A percentile compares a stretch with the other conserved stretches of the same genome.
Evolutionary conservation across 345 rosid genomes (phyloP).

Genomic region (Salix arbutifolia): DNA sequence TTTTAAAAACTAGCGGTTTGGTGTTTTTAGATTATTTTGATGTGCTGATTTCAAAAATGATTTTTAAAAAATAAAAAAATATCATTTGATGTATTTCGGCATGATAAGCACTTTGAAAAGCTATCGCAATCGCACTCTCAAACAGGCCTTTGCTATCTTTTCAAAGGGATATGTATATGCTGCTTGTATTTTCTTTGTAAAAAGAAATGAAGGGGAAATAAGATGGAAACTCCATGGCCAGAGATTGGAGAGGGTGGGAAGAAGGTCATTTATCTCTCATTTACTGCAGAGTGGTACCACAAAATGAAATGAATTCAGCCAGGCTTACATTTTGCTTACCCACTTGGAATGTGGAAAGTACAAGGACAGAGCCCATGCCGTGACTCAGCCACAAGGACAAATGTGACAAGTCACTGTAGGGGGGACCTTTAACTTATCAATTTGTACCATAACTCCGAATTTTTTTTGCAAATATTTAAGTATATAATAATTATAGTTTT

Average conservation of each 20-base stretch:
- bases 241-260: background rate
- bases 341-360: slow-evolving; percentile 22
- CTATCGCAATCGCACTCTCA: too few species aligned
- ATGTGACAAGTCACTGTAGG: slow-evolving; percentile 15
- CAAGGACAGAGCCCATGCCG: slow-evolving; percentile 26
- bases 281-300: slow-evolving; percentile 18
- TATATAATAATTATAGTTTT: too few species aligned
- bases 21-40: too few species aligned
- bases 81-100: too few species aligned
- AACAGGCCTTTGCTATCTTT: too few species aligned
- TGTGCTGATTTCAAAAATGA: too few species aligned
- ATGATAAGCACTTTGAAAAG: too few species aligned
- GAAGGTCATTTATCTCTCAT: background rate
- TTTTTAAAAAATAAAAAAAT: too few species aligned
- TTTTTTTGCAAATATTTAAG: too few species aligned
- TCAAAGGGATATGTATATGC: too few species aligned
- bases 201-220: background rate
- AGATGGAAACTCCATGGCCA: background rate
- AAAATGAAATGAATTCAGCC: background rate
- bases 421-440: slow-evolving; percentile 13
- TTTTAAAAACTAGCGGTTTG: too few species aligned
- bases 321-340: slow-evolving; percentile 11
- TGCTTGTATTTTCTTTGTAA: background rate
- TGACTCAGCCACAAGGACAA: slow-evolving; percentile 5
- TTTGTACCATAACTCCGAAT: background rate